Conservation (phyloP, 2,329 filamentous ascomycete genomes). For the Colletotrichum orbiculare region DNA sequence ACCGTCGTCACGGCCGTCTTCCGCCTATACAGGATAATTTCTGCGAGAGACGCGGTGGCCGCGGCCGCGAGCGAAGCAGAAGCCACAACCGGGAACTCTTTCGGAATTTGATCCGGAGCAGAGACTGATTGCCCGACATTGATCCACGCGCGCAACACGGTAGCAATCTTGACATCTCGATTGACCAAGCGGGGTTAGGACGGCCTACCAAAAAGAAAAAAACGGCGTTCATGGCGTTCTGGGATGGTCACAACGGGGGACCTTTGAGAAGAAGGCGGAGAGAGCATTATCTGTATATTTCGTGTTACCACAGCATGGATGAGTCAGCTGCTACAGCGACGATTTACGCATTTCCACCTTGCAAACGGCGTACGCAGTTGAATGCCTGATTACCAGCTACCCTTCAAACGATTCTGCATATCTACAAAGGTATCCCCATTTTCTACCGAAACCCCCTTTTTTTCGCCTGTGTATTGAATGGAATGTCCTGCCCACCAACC, state of each 20-base stretch:
- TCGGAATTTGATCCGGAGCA: background rate
- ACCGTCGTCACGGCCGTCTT: background rate
- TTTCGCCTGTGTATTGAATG: slow-evolving; percentile 32
- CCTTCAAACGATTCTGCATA: slow-evolving; percentile 28
- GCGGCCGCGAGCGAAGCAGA: background rate
- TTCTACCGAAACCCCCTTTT: slow-evolving; percentile 29
- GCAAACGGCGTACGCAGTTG: slow-evolving; percentile 14
- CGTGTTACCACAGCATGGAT: background rate
- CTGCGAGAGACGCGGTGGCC: background rate
- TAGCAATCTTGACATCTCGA: too few relatives aligned
- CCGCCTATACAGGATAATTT: background rate
- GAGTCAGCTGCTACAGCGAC: too few relatives aligned
- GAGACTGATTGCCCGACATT: background rate
- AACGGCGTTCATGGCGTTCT: slow-evolving; percentile 33
- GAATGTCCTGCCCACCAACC: slow-evolving; percentile 13
- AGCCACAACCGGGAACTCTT: slow-evolving; percentile 11
- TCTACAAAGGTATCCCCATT: slow-evolving; percentile 35
- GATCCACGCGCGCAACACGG: background rate
- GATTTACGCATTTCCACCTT: background rate
- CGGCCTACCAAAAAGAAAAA: slow-evolving; percentile 5
- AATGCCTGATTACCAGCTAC: slow-evolving; percentile 24
- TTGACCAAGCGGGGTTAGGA: background rate
- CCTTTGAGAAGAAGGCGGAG: slow-evolving; percentile 5
- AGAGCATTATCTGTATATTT: slow-evolving; percentile 19
- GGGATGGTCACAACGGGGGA: slow-evolving; percentile 1